Evolutionary conservation across 2,329 filamentous ascomycete genomes (phyloP), one percentile per base, ranked within the genome.

Genomic region (Whalleya microplaca): DNA sequence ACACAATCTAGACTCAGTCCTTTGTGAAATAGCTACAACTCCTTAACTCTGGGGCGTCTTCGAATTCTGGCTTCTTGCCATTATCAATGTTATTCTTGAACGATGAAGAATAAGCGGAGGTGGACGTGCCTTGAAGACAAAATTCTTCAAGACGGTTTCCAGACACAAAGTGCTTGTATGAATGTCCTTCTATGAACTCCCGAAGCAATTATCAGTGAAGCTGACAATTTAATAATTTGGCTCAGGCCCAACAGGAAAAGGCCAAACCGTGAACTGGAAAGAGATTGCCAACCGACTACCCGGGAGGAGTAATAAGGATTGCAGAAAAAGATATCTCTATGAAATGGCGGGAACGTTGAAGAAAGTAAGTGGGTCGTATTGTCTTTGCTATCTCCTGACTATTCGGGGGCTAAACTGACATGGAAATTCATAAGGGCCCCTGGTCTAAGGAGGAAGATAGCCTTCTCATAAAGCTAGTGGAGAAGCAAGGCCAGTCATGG

Each of bases 201-300:
- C 40, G 18, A 41, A 21, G 32, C 37, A 10, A 16, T 18, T 16
- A 16, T 19, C n/a, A 41, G 21, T 40, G 19, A 45, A 27, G 16
- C 20, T n/a, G 20, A n/a, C 21, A 19, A 19, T 37, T 19, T 10
- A 12, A 10, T 23, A n/a, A 7, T 20, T 21, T 21, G 18, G n/a
- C 16, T 20, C 23, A 48, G 46, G 18, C 27, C 46, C 46, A 29
- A 48, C 46, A 23, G 46, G 46, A 41, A 48, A 48, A 40, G 46
- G 46, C 10, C 18, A 48, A 9, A 48, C 46, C n/a, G 46, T 48
- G 32, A 48, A 48, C 23, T 48, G 46, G 46, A 48, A 48, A 48
- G 46, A 48, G 23, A 48, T 48, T 20, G 46, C 46, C 27, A 41
- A 41, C 19, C 37, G 10, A 16, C 46, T 48, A 10, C 46, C 46